These are phyloP conservation scores for Angomonas deanei DNA, from an alignment of 208 protist species.

Conservation along the genomic window DNA sequence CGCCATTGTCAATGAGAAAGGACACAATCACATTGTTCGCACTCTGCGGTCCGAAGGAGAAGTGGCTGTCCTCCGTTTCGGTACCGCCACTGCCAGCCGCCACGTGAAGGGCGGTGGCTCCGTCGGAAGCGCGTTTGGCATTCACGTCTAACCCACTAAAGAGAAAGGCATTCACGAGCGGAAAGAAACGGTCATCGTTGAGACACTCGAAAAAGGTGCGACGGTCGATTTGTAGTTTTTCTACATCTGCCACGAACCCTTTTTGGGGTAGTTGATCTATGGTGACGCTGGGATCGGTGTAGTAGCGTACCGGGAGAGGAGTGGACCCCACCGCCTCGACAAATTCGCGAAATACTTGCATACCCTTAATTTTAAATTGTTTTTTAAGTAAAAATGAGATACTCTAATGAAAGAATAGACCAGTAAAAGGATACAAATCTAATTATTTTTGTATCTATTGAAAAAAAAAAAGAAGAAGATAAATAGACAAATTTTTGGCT, in stretches of 20 bases:
- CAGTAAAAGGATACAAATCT: neutral
- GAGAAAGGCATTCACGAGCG: neutral
- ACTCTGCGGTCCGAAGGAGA: neutral
- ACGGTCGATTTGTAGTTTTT: neutral
- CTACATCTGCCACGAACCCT: neutral
- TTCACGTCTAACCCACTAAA: neutral
- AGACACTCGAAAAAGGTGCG: neutral
- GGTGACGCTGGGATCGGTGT: neutral
- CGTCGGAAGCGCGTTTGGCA: neutral
- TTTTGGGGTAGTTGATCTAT: neutral
- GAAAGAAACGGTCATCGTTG: neutral
- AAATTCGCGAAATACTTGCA: neutral
- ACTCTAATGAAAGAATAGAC: neutral
- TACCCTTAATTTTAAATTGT: neutral
- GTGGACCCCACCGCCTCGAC: neutral
- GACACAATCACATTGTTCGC: neutral
- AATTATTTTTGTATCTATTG: neutral
- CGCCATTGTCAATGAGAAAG: constrained; percentile 4
- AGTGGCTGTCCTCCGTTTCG: neutral
- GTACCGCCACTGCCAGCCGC: neutral
- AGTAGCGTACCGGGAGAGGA: constrained; percentile 3
- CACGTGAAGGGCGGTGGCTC: neutral
- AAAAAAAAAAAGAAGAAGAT: constrained; percentile 2
- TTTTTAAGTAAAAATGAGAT: neutral
- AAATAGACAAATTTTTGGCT: neutral